phyloP scores from a whole-genome alignment of 2,329 filamentous ascomycete species.

The Xylariaceae sp. region DNA sequence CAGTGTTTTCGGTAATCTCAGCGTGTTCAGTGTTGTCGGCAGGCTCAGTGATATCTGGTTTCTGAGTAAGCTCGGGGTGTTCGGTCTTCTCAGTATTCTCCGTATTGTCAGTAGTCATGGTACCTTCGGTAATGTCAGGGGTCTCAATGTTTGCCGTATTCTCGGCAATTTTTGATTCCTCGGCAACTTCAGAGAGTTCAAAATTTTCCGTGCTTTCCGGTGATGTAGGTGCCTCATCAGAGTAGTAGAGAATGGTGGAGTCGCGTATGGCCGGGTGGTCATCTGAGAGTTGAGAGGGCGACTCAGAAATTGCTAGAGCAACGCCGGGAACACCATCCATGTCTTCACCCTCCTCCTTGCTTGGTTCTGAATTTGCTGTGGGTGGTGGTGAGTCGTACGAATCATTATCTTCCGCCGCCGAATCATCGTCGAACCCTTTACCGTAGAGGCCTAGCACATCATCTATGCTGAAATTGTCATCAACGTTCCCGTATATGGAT shows the following conservation, averaged over 20 bases:
- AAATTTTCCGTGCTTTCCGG: conserved; percentile 22
- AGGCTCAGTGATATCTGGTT: neutral
- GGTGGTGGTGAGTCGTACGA: conserved; percentile 35
- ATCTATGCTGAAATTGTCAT: conserved; percentile 54
- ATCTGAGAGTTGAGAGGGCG: neutral
- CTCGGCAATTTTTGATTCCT: neutral
- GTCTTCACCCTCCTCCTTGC: conserved; percentile 35
- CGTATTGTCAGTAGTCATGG: neutral
- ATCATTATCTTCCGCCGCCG: conserved; percentile 40
- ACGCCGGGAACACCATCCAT: conserved; percentile 38
- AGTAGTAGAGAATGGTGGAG: conserved; percentile 37
- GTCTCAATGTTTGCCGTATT: neutral
- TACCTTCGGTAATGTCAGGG: neutral
- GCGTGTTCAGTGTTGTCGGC: neutral
- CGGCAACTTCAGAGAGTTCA: neutral
- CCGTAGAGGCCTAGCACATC: conserved; percentile 69
- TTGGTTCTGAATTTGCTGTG: conserved; percentile 37
- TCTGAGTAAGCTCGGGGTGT: neutral
- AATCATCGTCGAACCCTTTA: conserved; percentile 53
- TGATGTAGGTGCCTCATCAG: conserved; percentile 33
- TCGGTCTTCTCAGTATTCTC: neutral
- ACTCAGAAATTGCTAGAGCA: neutral
- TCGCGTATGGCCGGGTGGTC: conserved; percentile 30
- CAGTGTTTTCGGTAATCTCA: neutral
- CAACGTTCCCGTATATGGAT: conserved; percentile 47